phyloP scores from a whole-genome alignment of 1,284 basidiomycete genomes.

The Trametes sp. region DNA sequence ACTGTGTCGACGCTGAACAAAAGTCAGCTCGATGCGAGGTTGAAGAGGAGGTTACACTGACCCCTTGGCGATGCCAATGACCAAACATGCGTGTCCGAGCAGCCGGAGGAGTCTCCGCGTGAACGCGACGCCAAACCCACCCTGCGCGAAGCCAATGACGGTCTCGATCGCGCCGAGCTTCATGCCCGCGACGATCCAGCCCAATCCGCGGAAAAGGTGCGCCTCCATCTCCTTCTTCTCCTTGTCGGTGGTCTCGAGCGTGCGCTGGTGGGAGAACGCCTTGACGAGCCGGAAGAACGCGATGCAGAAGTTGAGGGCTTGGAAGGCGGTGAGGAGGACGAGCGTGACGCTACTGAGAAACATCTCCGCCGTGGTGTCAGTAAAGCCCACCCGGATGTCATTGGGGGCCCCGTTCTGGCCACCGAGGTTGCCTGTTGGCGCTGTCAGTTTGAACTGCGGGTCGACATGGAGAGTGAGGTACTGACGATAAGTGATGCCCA shows the following conservation, averaged over 20 bases:
- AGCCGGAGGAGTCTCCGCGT: constrained; percentile 65
- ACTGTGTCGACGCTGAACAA: constrained; percentile 40
- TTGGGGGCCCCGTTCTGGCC: constrained; percentile 16
- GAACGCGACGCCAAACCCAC: constrained; percentile 58
- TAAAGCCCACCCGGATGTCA: constrained; percentile 53
- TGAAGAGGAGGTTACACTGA: constrained; percentile 42
- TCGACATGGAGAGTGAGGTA: constrained; percentile 12
- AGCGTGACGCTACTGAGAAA: constrained; percentile 68
- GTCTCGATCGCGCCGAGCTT: constrained; percentile 71
- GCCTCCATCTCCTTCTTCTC: constrained; percentile 49
- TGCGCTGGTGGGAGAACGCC: constrained; percentile 58
- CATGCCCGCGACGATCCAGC: constrained; percentile 66
- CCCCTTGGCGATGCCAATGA: constrained; percentile 72
- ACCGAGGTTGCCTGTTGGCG: constrained; percentile 21
- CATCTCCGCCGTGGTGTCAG: constrained; percentile 46
- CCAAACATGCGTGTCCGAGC: constrained; percentile 58
- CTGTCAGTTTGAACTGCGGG: too few relatives aligned
- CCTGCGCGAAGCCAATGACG: constrained; percentile 65
- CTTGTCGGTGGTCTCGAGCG: constrained; percentile 51
- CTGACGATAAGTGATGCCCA: constrained; percentile 65
- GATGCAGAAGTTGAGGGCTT: constrained; percentile 63
- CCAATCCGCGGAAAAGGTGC: constrained; percentile 63
- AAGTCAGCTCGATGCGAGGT: background rate
- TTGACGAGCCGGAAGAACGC: constrained; percentile 63
- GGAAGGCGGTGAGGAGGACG: constrained; percentile 61